Base-by-base conservation (phyloP, 2,329 filamentous ascomycete genomes). In the Davidsoniella virescens region DNA sequence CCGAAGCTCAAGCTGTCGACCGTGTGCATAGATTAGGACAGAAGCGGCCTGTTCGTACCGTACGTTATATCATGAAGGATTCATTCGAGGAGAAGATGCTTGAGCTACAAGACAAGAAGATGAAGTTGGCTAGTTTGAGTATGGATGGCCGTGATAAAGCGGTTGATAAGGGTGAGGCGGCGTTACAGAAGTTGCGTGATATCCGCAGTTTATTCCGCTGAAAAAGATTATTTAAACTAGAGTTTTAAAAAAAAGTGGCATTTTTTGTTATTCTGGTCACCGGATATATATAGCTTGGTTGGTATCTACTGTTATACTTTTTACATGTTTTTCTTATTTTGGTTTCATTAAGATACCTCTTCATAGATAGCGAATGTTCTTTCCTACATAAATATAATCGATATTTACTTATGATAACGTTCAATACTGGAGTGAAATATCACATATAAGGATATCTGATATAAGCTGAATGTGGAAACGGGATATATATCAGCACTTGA, bases 71-170 rank as follows among this genome's bases (percentile, higher is more conserved):
- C 58, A 96, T 96, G 87, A 72, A 76, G 20, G 71, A 78, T 54
- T 94, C 86, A 60, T 94, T 98, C 53, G 92, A 98, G 63, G 86
- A 94, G 67, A 90, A 87, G 68, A 94, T 98, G 75, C 69, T 93
- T 2, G 74, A 83, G 58, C 68, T 98, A 55, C 90, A 95, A 63
- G 78, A 84, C 52, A 93, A 92, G 74, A 98, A 98, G 73, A 85
- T 83, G 67, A 82, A 87, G 63, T 68, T 98, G 47, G 92, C 92
- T 0, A 87, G 84, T 60, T 70, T 96, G 56, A 90, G 84, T 61
- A 81, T 93, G 81, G 84, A 84, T 55, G 72, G 75, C 23, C 61
- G 73, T 62, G 65, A 76, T 68, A 68, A 65, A 54, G 64, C 65
- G 17, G 58, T 75, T 59, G 64, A 81, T 67, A 70, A 69, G 56